Conservation (phyloP, 192 early-diverging fungal genomes). For the Mortierella antarctica region DNA sequence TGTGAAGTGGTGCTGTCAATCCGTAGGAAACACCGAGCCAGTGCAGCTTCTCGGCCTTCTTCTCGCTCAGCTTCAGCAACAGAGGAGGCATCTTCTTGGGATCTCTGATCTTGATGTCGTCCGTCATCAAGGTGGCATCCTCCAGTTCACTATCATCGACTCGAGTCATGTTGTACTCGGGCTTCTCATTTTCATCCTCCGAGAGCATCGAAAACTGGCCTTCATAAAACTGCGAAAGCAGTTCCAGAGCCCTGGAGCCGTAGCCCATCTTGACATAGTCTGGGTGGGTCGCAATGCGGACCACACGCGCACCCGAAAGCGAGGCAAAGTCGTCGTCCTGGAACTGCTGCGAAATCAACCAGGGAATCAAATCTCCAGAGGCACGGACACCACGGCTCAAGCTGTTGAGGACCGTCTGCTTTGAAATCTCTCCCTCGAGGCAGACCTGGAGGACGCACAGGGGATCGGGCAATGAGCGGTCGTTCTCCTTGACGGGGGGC, state of each 20-base stretch:
- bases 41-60: conserved; percentile 81
- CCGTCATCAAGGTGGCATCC: conserved; percentile 61
- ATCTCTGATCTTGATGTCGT: conserved; percentile 87
- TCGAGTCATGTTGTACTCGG: conserved; percentile 55
- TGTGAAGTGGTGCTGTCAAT: conserved; percentile 87
- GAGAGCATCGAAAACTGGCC: conserved; percentile 79
- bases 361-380: conserved; percentile 96
- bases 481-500: conserved; percentile 83
- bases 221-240: conserved; percentile 89
- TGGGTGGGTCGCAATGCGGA: conserved; percentile 97
- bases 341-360: conserved; percentile 94
- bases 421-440: conserved; percentile 95
- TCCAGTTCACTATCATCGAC: conserved; percentile 68
- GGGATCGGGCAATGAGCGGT: conserved; percentile 88
- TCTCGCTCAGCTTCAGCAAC: conserved; percentile 86
- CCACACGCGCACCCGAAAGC: conserved; percentile 94
- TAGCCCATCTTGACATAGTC: conserved; percentile 99
- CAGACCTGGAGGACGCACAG: conserved; percentile 90
- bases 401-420: conserved; percentile 82
- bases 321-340: conserved; percentile 98
- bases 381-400: conserved; percentile 88
- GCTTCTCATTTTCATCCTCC: conserved; percentile 67
- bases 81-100: conserved; percentile 93
- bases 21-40: conserved; percentile 98
- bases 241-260: conserved; percentile 87